phyloP scores from a whole-genome alignment of 768 basidiomycete genomes.

The Lepiota subincarnata region DNA sequence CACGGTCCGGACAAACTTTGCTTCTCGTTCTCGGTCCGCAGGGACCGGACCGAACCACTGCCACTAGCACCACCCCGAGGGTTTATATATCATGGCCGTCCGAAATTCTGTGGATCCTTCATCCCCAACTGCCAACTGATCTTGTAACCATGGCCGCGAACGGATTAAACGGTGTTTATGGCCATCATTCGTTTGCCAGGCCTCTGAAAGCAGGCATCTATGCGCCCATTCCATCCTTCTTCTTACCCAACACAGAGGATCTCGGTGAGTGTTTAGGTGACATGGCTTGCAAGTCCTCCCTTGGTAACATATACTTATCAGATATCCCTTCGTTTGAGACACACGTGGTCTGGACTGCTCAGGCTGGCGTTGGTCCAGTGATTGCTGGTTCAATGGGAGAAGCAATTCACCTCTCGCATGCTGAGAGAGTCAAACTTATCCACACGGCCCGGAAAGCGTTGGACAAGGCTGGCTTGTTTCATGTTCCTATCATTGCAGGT shows the following conservation, averaged over 20 bases:
- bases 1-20: conserved; percentile 22
- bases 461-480: conserved; percentile 54
- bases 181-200: conserved; percentile 34
- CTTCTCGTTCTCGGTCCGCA: conserved; percentile 20
- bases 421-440: conserved; percentile 65
- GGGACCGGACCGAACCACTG: conserved; percentile 18
- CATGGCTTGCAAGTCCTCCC: not conserved
- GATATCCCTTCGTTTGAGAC: conserved; percentile 67
- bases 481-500: conserved; percentile 73
- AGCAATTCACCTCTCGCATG: conserved; percentile 66
- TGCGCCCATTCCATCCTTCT: conserved; percentile 87
- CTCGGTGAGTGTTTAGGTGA: conserved; percentile 53
- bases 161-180: conserved; percentile 30
- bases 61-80: not conserved
- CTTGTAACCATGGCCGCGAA: conserved; percentile 37
- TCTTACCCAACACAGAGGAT: conserved; percentile 70
- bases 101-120: conserved; percentile 13
- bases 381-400: conserved; percentile 86
- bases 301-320: conserved; percentile 4
- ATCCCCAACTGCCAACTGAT: conserved; percentile 14
- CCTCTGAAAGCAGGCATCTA: conserved; percentile 73
- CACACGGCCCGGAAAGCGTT: conserved; percentile 65
- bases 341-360: conserved; percentile 62
- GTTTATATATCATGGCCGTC: conserved; percentile 14
- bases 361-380: conserved; percentile 66